A percentile compares a stretch with the other conserved stretches of the same genome.
Evolutionary conservation across 2,329 filamentous ascomycete genomes (phyloP).

Genomic region (Talaromyces amestolkiae): DNA sequence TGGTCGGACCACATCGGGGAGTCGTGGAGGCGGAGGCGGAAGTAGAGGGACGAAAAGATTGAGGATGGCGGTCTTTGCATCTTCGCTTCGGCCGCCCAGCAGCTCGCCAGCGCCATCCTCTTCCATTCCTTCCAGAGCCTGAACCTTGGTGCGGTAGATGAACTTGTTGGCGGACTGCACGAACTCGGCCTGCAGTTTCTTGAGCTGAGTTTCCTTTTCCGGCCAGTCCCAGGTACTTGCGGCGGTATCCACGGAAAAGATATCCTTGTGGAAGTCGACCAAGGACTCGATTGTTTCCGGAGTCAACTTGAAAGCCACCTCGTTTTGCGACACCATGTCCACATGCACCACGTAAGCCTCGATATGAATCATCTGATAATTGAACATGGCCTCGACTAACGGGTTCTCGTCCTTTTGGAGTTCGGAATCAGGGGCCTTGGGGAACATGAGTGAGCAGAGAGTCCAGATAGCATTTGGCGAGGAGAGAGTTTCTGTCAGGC

Average conservation of each 20-base stretch:
- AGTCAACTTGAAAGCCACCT: constrained; percentile 97
- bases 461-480: constrained; percentile 91
- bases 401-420: constrained; percentile 78
- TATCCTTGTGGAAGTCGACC: constrained; percentile 92
- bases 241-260: constrained; percentile 86
- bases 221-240: constrained; percentile 91
- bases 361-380: constrained; percentile 88
- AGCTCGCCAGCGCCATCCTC: constrained; percentile 95
- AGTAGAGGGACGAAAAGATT: constrained; percentile 81
- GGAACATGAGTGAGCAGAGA: constrained; percentile 85
- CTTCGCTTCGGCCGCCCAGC: constrained; percentile 84
- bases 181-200: constrained; percentile 96
- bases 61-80: constrained; percentile 85
- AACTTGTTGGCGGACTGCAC: constrained; percentile 96
- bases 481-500: constrained; percentile 90
- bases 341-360: constrained; percentile 98
- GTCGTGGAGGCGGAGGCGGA: constrained; percentile 77
- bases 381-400: constrained; percentile 81
- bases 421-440: constrained; percentile 83
- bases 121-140: constrained; percentile 89
- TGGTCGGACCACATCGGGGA: constrained; percentile 84
- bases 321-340: constrained; percentile 96
- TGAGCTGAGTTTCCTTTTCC: constrained; percentile 92
- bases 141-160: constrained; percentile 84
- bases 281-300: constrained; percentile 89